phyloP scores from a whole-genome alignment of 441 rosid species.

The Raphanus hybrid region DNA sequence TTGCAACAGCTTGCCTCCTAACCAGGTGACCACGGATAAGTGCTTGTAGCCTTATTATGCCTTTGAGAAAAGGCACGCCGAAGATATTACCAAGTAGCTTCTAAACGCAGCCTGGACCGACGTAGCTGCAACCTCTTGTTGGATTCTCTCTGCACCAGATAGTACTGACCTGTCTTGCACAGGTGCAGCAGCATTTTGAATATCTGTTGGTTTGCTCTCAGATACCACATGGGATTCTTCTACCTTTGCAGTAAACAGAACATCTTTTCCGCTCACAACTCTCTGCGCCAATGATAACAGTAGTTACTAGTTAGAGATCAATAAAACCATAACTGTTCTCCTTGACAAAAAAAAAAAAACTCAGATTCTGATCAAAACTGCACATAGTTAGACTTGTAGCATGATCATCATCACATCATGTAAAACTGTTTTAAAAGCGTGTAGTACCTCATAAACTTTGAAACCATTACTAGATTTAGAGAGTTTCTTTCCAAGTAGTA shows the following conservation, averaged over 20 bases:
- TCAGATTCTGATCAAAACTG: background rate
- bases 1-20: slow-evolving; percentile 71
- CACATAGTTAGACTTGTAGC: slow-evolving; percentile 15
- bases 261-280: slow-evolving; percentile 54
- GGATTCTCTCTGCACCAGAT: slow-evolving; percentile 57
- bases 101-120: slow-evolving; percentile 89
- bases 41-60: slow-evolving; percentile 78
- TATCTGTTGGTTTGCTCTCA: slow-evolving; percentile 45
- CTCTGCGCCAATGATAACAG: slow-evolving; percentile 48
- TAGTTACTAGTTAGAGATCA: slow-evolving; percentile 19
- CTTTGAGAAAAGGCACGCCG: slow-evolving; percentile 78
- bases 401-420: background rate
- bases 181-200: slow-evolving; percentile 42
- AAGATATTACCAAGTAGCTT: slow-evolving; percentile 88
- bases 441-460: slow-evolving; percentile 71
- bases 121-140: slow-evolving; percentile 70
- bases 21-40: slow-evolving; percentile 79
- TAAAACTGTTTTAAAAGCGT: background rate
- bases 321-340: background rate
- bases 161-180: slow-evolving; percentile 12
- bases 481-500: slow-evolving; percentile 78
- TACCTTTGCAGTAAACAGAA: slow-evolving; percentile 58
- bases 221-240: slow-evolving; percentile 54
- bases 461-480: slow-evolving; percentile 58
- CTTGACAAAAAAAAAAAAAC: background rate